These are phyloP conservation scores for Arthrobotrys sinensis DNA, from an alignment of 2,329 filamentous ascomycete genomes.

Conservation along the genomic window DNA sequence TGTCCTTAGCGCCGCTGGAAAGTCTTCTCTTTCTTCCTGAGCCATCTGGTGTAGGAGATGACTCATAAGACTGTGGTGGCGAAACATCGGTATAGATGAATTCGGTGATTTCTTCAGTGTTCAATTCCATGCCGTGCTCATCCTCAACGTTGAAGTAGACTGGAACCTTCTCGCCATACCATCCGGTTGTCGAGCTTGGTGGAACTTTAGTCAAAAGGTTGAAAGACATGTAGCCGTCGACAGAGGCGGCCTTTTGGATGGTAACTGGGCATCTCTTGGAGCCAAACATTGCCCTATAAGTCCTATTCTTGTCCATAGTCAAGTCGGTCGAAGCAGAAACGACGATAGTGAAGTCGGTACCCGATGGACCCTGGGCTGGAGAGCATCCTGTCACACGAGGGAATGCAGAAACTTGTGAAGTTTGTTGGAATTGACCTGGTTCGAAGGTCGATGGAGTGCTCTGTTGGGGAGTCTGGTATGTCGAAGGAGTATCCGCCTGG, in stretches of 20 bases:
- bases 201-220: conserved; percentile 81
- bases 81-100: conserved; percentile 74
- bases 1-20: conserved; percentile 71
- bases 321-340: conserved; percentile 83
- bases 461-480: conserved; percentile 66
- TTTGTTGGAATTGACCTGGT: conserved; percentile 77
- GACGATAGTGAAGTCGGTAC: conserved; percentile 80
- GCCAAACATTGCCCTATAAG: conserved; percentile 82
- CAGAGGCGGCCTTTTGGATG: conserved; percentile 73
- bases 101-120: conserved; percentile 73
- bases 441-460: conserved; percentile 70
- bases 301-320: conserved; percentile 71
- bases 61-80: conserved; percentile 66
- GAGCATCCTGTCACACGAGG: conserved; percentile 78
- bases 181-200: conserved; percentile 74
- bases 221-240: conserved; percentile 74
- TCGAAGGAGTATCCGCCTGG: conserved; percentile 51
- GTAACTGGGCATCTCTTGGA: conserved; percentile 78
- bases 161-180: conserved; percentile 73
- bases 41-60: conserved; percentile 66
- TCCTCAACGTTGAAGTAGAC: conserved; percentile 75
- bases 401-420: conserved; percentile 76
- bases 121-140: conserved; percentile 71
- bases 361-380: conserved; percentile 78
- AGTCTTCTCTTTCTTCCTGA: conserved; percentile 74